Base-by-base conservation (phyloP, 306 rosid genomes). In the Trifolium fragiferum region DNA sequence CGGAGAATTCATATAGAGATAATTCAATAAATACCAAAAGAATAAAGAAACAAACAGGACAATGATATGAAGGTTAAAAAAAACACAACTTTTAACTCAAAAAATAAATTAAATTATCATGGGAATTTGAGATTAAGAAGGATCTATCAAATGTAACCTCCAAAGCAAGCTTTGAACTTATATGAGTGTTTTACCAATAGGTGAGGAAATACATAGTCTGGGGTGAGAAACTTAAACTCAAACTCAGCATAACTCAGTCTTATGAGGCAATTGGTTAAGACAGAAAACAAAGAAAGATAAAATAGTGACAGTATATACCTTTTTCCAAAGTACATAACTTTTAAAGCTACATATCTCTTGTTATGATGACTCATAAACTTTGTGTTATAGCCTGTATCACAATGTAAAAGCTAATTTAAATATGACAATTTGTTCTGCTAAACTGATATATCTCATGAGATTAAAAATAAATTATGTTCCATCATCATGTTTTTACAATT, bases 311-410 rank as follows among this genome's bases (percentile, higher is more conserved):
- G 16, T 51, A 23, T 33, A 55, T 90, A 93, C 98, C 98, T 91
- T 78, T 77, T 80, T 33, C 98, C 97, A 68, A 93, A 91, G 75
- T 91, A 93, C 97, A 91, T 88, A 64, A 93, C 83, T 82, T 88
- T 91, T 53, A 93, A 86, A 77, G 98, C 97, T 72, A 93, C 81
- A 65, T 81, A 88, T 93, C 98, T 91, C 92, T 81, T 93, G 84
- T 77, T 58, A 51, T 80, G 85, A 70, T 77, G 83, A 70, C 55
- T 83, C 86, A 86, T 73, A 43, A 59, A 80, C 76, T 79, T 79
- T 30, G 79, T 59, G 65, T 72, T 55, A 73, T 80, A 73, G 70
- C 90, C 98, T 93, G 92, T 40, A 72, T 49, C 79, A 78, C 78
- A 72, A 72, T 66, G 67, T 46, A 69, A 58, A 44, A 30, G 70